These are phyloP conservation scores for Rhizophora mangle DNA, from an alignment of 345 rosid genomes.

Conservation along the genomic window DNA sequence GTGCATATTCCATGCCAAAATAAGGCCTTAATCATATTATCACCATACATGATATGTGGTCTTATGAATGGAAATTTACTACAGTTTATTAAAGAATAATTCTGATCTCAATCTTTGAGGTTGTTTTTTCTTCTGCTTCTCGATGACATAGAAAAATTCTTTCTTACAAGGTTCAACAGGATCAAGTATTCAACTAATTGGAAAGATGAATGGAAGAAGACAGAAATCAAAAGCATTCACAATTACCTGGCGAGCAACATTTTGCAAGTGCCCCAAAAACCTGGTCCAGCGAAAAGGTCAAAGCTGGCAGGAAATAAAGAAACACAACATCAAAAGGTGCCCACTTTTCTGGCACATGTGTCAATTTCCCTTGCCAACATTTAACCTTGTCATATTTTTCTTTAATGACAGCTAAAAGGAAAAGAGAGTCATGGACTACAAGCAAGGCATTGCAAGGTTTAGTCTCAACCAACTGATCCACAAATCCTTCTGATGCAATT, in stretches of 20 bases:
- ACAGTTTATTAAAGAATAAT: not conserved
- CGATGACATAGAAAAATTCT: not conserved
- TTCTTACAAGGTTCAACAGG: not conserved
- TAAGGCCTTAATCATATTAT: not conserved
- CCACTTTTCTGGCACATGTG: slow-evolving; percentile 80
- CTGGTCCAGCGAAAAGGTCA: slow-evolving; percentile 63
- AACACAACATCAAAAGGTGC: slow-evolving; percentile 74
- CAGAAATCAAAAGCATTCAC: not conserved
- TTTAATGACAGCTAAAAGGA: slow-evolving; percentile 65
- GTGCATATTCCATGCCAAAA: not conserved
- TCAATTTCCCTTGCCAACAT: slow-evolving; percentile 97
- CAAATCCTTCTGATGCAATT: slow-evolving; percentile 59
- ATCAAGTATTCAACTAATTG: not conserved
- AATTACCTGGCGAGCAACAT: slow-evolving; percentile 63
- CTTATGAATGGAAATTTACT: not conserved
- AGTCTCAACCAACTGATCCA: slow-evolving; percentile 58
- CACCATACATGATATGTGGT: not conserved
- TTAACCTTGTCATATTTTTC: slow-evolving; percentile 75
- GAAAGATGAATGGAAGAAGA: not conserved
- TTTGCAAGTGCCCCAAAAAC: slow-evolving; percentile 48
- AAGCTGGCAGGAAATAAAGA: slow-evolving; percentile 76
- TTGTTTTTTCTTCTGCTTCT: not conserved
- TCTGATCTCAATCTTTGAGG: not conserved
- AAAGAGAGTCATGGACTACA: slow-evolving; percentile 80
- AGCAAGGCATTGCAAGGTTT: slow-evolving; percentile 54